Base-by-base conservation (phyloP, 106 monocot species). In the Phalaenopsis equestris region DNA sequence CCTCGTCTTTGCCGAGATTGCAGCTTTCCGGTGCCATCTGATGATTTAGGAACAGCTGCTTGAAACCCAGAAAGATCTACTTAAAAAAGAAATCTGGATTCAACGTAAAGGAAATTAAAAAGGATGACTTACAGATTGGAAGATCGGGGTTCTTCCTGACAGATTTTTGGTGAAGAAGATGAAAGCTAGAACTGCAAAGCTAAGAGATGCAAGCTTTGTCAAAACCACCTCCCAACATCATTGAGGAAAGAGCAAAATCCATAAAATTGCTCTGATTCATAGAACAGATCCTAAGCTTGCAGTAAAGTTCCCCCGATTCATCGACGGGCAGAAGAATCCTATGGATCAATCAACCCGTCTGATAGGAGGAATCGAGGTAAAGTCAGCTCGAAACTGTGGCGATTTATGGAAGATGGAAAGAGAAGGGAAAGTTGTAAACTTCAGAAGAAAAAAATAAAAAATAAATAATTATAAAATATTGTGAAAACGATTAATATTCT, bases 1-100 rank as follows among this genome's bases (percentile, higher is more conserved):
- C 81, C 70, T 90, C 90, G 7, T 90, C 89, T 75, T 90, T 87
- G 80, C 86, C 82, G 39, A 87, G 87, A 39, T 90, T 87, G 47
- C 90, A 90, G 81, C 85, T 87, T 78, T 90, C 90, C 75, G 65
- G 83, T 14, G 85, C 90, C 90, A 90, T 90, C 30, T 80, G 72
- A 43, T 74, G 45, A 45, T 21, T 45, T 8, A 42, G 43, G n/a
- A 74, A 45, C 8, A 39, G 14, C 39, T 70, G 14, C 36, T 70
- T 21, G 24, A 21, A 65, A 65, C 64, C n/a, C 14, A 70, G 37
- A 68, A 8, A 68, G 23, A 68, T n/a, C 68, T n/a, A 37, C 30
- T 10, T 10, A 48, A 9, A 48, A 9, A 48, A 48, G 48, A 1
- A 48, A 48, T 1, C 48, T 9, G 11, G 48, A 1, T 48, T 30